Evolutionary conservation across 345 rosid species (phyloP), one percentile per base, ranked within the genome.

Genomic region (Clausena lansium): DNA sequence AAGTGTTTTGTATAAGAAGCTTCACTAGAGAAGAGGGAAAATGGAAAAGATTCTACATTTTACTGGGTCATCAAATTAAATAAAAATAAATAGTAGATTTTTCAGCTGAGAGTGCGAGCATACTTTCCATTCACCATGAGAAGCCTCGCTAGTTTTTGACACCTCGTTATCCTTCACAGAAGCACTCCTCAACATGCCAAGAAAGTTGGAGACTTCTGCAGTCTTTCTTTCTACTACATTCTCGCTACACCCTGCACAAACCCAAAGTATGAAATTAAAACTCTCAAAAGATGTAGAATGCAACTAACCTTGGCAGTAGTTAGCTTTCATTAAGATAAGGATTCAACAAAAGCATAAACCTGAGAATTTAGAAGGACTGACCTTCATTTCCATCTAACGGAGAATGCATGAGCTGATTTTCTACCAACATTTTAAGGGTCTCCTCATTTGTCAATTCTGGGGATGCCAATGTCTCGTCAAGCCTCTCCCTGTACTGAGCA

Each of bases 101-200:
- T 47, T 62, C 33, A 9, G 77, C 54, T 45, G 38, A 73, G 47
- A 54, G 58, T 13, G 17, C 5, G 39, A 73, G 59, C 92, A 76
- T 91, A 94, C 99, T 87, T 94, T 93, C 99, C 98, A 93, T 78
- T 89, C 90, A 74, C 86, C 88, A 84, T 71, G 85, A 35, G 95
- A 79, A 27, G 76, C 27, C 38, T 89, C 91, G 28, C 68, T 75
- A 73, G 79, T 83, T 69, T 84, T 87, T 55, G 83, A 75, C 24
- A 73, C 74, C 20, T 82, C 85, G 61, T 76, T 82, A 71, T 84
- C 86, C 33, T 82, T 86, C 38, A 84, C 73, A 45, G 95, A 89
- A 71, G 90, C 89, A 85, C 98, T 97, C 85, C 98, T 89, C 81
- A 97, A 84, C 93, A 91, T 93, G 72, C 89, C 92, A 80, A 97